A percentile compares a stretch with the other conserved stretches of the same genome.
Evolutionary conservation across 2,329 filamentous ascomycete genomes (phyloP).

Genomic region (Aspergillus fijiensis): DNA sequence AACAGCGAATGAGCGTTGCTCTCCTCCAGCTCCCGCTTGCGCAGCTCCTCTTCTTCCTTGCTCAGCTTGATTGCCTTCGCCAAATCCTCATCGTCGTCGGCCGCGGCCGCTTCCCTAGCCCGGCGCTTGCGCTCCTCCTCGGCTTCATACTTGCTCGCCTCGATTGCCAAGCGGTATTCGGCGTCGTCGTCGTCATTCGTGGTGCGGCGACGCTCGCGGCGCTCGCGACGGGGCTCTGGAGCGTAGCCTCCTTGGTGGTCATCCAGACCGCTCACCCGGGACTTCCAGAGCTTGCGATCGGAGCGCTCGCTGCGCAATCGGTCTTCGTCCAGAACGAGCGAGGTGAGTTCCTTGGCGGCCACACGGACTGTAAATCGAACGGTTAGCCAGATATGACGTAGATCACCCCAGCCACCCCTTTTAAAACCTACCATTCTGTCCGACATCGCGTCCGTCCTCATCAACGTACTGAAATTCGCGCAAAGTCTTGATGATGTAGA

Average conservation of each 20-base stretch:
- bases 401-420: background rate
- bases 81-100: constrained; percentile 84
- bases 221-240: constrained; percentile 42
- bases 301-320: constrained; percentile 83
- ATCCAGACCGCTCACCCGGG: constrained; percentile 87
- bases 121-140: constrained; percentile 84
- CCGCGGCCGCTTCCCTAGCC: constrained; percentile 51
- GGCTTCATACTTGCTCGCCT: constrained; percentile 92
- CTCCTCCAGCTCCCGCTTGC: constrained; percentile 81
- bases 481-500: constrained; percentile 98
- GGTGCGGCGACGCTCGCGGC: constrained; percentile 52
- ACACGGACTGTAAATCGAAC: constrained; percentile 68
- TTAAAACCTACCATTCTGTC: constrained; percentile 77
- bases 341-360: constrained; percentile 92
- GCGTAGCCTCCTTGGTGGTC: constrained; percentile 55
- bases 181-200: constrained; percentile 78
- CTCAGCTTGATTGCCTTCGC: constrained; percentile 94
- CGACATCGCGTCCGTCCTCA: constrained; percentile 91
- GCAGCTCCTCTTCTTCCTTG: constrained; percentile 82
- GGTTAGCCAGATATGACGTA: constrained; percentile 3
- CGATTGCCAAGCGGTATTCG: constrained; percentile 85
- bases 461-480: constrained; percentile 96
- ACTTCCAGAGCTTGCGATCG: constrained; percentile 95
- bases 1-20: constrained; percentile 85
- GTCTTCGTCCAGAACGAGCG: constrained; percentile 90